Evolutionary conservation across 805 yeast genomes (phyloP), one percentile per base, ranked within the genome.

Genomic region (Metahyphopichia silvanorum): DNA sequence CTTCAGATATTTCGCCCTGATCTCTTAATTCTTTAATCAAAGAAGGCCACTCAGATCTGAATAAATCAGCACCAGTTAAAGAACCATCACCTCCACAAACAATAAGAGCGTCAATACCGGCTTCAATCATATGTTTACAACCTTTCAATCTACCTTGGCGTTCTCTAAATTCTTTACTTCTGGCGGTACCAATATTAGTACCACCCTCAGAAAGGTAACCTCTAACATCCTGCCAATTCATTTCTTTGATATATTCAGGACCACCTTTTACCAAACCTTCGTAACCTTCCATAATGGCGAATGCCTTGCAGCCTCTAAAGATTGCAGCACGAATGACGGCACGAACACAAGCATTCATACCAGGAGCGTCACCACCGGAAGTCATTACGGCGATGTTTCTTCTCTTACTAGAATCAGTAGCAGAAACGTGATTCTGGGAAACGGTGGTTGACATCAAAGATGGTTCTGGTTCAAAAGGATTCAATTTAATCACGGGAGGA

Each of bases 31-130:
- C 97, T 34, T 72, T 66, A 22, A 93, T 72, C 44, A 93, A 72
- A 6, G 83, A 72, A 2, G 97, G 96, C 98, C 98, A 93, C 60
- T 93, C 98, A 20, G 77, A 60, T 57, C 98, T 78, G 71, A 93
- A 88, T 44, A 84, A 64, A 59, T 93, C 98, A 10, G 98, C 98
- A 52, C 98, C 98, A 1, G 98, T 93, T 41, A 93, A 71, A 1
- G 98, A 89, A 32, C 98, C 98, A 60, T 93, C 98, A 67, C 98
- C 98, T 52, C 98, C 98, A 66, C 96, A 86, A 11, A 93, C 97
- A 40, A 93, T 80, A 38, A 93, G 71, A 2, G 96, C 97, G 53
- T 93, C 97, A 42, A 93, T 89, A 40, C 98, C 98, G 50, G 80
- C 77, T 10, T 70, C 66, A 47, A 93, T 81, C 78, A 93, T 71